Evolutionary conservation across 208 protist genomes (phyloP).

Genomic region (Trypanosoma platydactyli): DNA sequence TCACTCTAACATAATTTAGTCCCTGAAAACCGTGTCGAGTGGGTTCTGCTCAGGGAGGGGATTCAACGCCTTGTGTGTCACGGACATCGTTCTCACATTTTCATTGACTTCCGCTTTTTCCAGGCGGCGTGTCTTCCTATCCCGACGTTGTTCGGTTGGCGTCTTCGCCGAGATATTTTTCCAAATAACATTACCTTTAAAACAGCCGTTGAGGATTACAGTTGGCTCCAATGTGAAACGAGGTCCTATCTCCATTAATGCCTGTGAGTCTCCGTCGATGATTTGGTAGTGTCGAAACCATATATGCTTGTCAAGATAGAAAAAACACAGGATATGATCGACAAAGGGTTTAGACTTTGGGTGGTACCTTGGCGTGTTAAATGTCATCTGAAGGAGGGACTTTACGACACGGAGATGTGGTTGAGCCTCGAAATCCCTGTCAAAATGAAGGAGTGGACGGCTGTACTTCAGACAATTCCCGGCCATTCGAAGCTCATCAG

Average conservation of each 20-base stretch:
- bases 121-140: constrained; percentile 68
- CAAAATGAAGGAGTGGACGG: constrained; percentile 97
- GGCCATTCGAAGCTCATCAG: constrained; percentile 97
- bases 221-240: constrained; percentile 95
- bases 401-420: constrained; percentile 94
- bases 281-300: constrained; percentile 99
- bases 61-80: constrained; percentile 68
- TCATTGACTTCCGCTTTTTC: constrained; percentile 75
- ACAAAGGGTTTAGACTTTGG: constrained; percentile 98
- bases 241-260: constrained; percentile 97
- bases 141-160: constrained; percentile 79
- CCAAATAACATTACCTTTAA: constrained; percentile 94
- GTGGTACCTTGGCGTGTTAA: constrained; percentile 96
- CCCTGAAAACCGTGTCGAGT: constrained; percentile 70
- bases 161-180: constrained; percentile 74
- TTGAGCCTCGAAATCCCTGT: constrained; percentile 93
- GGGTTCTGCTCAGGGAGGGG: constrained; percentile 57
- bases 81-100: constrained; percentile 56
- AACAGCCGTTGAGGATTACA: constrained; percentile 94
- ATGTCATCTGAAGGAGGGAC: constrained; percentile 96
- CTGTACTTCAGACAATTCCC: constrained; percentile 98
- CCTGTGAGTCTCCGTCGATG: constrained; percentile 41
- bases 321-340: constrained; percentile 98
- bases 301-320: constrained; percentile 95
- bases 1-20: not conserved